Percentiles rank a stretch among this genome's conserved stretches.
Conservation (phyloP, 2,329 filamentous ascomycete species). For the Didymella arachidicola region DNA sequence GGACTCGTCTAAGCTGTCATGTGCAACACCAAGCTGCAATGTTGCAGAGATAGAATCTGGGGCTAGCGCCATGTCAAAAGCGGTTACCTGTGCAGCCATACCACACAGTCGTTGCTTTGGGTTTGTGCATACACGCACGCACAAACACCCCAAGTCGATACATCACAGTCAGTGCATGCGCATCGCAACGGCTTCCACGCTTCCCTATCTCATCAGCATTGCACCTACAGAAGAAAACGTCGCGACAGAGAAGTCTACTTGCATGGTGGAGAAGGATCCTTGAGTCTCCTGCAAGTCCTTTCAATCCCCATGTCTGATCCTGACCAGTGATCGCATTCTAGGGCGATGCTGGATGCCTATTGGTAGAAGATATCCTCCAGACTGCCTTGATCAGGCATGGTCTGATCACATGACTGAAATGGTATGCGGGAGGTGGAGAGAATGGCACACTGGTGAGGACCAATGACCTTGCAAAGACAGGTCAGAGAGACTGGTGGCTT, state of each 20-base stretch:
- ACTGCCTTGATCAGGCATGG: conserved; percentile 32
- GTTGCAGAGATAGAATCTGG: neutral
- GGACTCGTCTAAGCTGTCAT: neutral
- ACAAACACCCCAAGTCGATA: neutral
- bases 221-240: neutral
- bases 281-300: conserved; percentile 1
- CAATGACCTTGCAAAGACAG: conserved; percentile 43
- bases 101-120: conserved; percentile 2
- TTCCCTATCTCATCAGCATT: neutral
- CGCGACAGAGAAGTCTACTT: neutral
- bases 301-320: conserved; percentile 35
- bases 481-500: conserved; percentile 41
- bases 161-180: neutral
- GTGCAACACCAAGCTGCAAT: neutral
- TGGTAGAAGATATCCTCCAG: conserved; percentile 31
- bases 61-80: neutral
- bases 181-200: neutral
- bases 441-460: conserved; percentile 35
- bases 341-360: conserved; percentile 28
- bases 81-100: conserved; percentile 2
- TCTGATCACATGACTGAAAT: conserved; percentile 40
- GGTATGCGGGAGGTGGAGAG: conserved; percentile 34
- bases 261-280: conserved; percentile 1
- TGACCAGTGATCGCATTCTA: conserved; percentile 33
- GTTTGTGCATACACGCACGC: neutral